Base-by-base conservation (phyloP, 78 protist genomes). In the Cyanophora paradoxa region DNA sequence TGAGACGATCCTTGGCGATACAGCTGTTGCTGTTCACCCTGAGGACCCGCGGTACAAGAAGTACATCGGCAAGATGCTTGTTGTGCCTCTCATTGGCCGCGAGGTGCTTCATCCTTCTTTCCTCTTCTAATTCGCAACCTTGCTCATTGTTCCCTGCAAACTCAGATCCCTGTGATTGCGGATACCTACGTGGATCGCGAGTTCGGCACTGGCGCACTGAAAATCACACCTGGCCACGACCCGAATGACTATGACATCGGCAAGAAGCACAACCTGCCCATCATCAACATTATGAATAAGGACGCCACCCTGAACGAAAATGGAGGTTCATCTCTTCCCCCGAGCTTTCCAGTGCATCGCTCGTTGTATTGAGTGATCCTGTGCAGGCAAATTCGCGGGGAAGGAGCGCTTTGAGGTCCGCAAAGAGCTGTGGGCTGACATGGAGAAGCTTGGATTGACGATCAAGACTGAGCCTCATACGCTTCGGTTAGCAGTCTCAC, bases 1-100 rank as follows among this genome's bases (percentile, higher is more conserved):
- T 1, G 98, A 95, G 72, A 95, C 98, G 2, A 88, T 95, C 70
- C 87, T 91, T 17, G 98, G 94, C 56, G 98, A 95, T 56, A 77
- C 88, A 19, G 96, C 87, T 0, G 68, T 94, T 7, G 93, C 94
- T 7, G 81, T 94, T 24, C 92, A 92, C 78, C 92, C 97, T 24
- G 72, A 78, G 4, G 97, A 95, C 74, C 44, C 20, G 48, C 74
- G 96, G 36, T 94, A 91, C 85, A 64, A 0, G 66, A 66, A 68
- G 61, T 68, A 22, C 74, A 50, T 54, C 4, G 74, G 74, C 4
- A 68, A 68, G 68, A 8, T 22, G 42, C 36, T 13, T 13, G 28
- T 13, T n/a, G 13, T n/a, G 6, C 28, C 61, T 54, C 61, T 16
- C 28, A 4, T 10, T 54, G 13, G 6, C 14, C 61, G 13, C 28